These are phyloP conservation scores for Cercospora sp. DNA, from an alignment of 2,329 filamentous ascomycete species.

Conservation along the genomic window DNA sequence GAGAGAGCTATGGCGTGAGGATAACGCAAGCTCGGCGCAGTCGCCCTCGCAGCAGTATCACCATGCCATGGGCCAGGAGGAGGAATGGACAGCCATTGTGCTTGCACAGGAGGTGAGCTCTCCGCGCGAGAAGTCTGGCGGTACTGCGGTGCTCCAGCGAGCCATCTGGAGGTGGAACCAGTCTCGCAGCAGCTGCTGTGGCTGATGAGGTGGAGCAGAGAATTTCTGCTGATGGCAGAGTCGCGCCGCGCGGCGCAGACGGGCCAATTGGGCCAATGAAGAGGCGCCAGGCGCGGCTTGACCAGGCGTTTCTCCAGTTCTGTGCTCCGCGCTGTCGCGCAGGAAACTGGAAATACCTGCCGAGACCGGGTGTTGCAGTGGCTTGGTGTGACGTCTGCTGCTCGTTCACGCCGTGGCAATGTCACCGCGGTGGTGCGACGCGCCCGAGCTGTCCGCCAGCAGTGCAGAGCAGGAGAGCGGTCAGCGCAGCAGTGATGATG, in stretches of 20 bases:
- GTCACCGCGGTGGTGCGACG: slow-evolving; percentile 2
- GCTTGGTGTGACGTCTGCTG: slow-evolving; percentile 12
- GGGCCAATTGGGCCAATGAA: slow-evolving; percentile 22
- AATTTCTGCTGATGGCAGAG: slow-evolving; percentile 17
- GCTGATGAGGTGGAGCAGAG: slow-evolving; percentile 17
- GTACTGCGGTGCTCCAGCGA: slow-evolving; percentile 8
- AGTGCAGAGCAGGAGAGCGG: background rate
- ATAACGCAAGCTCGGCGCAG: slow-evolving; percentile 17
- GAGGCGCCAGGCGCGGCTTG: slow-evolving; percentile 5
- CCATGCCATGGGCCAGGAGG: background rate
- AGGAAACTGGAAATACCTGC: slow-evolving; percentile 13
- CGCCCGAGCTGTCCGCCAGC: background rate
- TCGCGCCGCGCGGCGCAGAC: slow-evolving; percentile 20
- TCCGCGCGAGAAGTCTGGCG: slow-evolving; percentile 3
- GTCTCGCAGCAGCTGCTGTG: background rate
- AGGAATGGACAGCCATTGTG: background rate
- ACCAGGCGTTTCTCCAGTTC: slow-evolving; percentile 20
- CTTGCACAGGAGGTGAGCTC: background rate
- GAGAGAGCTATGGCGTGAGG: slow-evolving; percentile 19
- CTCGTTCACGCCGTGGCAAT: slow-evolving; percentile 6
- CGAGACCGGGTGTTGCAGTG: slow-evolving; percentile 20
- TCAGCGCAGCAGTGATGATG: slow-evolving; percentile 2
- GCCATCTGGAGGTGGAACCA: slow-evolving; percentile 8
- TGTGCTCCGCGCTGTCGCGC: slow-evolving; percentile 12
- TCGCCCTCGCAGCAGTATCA: background rate